These are phyloP conservation scores for Lunularia cruciata DNA, from an alignment of 225 moss, liverwort and hornwort species.

Conservation along the genomic window DNA sequence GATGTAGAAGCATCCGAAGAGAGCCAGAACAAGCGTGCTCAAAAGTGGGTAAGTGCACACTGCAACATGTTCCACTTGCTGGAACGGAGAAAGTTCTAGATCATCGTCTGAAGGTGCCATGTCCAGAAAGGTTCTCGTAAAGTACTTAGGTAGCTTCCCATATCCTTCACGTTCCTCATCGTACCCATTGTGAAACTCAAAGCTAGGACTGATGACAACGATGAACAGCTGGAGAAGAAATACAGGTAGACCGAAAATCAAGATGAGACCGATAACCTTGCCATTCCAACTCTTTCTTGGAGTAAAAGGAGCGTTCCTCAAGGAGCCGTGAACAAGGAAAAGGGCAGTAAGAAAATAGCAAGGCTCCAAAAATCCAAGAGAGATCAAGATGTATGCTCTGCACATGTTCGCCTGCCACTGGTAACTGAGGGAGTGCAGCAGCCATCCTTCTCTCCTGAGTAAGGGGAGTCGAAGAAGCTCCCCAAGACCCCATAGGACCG, in stretches of 20 bases:
- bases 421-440: constrained; percentile 68
- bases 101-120: constrained; percentile 40
- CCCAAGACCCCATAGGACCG: constrained; percentile 80
- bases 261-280: constrained; percentile 76
- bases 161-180: constrained; percentile 68
- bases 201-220: constrained; percentile 72
- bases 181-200: constrained; percentile 68
- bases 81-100: no score
- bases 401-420: constrained; percentile 78
- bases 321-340: constrained; percentile 83
- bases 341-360: constrained; percentile 93
- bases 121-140: constrained; percentile 77
- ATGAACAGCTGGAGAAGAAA: constrained; percentile 83
- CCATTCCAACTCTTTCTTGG: constrained; percentile 90
- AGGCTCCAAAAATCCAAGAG: constrained; percentile 86
- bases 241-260: constrained; percentile 80
- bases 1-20: constrained; percentile 75
- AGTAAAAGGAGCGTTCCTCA: constrained; percentile 79
- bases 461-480: constrained; percentile 89
- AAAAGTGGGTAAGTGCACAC: constrained; percentile 89
- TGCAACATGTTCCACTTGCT: constrained; percentile 51
- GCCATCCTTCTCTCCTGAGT: constrained; percentile 79
- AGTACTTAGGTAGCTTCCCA: constrained; percentile 71
- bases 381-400: constrained; percentile 80
- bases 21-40: constrained; percentile 78